Evolutionary conservation across 108 stramenopile genomes (phyloP).

Genomic region (Cyclotella baltica): DNA sequence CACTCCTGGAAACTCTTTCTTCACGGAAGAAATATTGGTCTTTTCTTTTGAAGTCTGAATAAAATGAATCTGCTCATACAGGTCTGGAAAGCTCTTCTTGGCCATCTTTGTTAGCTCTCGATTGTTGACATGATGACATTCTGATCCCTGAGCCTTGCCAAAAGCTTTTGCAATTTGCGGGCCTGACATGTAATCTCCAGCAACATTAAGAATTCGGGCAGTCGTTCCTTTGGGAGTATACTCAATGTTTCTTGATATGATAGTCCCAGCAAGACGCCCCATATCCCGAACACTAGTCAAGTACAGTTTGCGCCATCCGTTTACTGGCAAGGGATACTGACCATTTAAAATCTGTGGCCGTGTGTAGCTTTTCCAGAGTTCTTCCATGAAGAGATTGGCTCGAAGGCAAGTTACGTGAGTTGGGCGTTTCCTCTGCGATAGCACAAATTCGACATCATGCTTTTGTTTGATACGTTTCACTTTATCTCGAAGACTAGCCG

Average conservation of each 20-base stretch:
- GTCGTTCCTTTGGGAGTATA: background rate
- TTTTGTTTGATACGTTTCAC: conserved; percentile 17
- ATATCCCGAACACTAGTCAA: conserved; percentile 47
- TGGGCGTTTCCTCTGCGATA: background rate
- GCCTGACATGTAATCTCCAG: conserved; percentile 23
- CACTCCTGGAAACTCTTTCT: conserved; percentile 24
- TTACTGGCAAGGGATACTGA: conserved; percentile 19
- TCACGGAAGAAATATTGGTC: conserved; percentile 17
- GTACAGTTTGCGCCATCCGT: conserved; percentile 19
- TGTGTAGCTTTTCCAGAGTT: conserved; percentile 43
- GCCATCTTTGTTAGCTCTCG: conserved; percentile 17
- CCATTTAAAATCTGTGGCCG: conserved; percentile 39
- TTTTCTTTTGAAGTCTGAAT: conserved; percentile 10
- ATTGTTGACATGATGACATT: conserved; percentile 22
- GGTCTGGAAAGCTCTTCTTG: conserved; percentile 18
- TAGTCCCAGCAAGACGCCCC: conserved; percentile 39
- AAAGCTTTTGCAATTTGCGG: conserved; percentile 26
- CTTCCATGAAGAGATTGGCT: conserved; percentile 47
- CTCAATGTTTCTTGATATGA: background rate
- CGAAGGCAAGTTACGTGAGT: conserved; percentile 19
- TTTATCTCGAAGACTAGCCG: conserved; percentile 19
- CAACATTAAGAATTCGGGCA: conserved; percentile 27
- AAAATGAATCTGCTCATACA: conserved; percentile 34
- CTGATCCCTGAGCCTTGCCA: conserved; percentile 24
- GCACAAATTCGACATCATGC: background rate